Evolutionary conservation across 1,139 yeast species (phyloP), one percentile per base, ranked within the genome.

Genomic region (Hemisphaericaspora xylanilytica): DNA sequence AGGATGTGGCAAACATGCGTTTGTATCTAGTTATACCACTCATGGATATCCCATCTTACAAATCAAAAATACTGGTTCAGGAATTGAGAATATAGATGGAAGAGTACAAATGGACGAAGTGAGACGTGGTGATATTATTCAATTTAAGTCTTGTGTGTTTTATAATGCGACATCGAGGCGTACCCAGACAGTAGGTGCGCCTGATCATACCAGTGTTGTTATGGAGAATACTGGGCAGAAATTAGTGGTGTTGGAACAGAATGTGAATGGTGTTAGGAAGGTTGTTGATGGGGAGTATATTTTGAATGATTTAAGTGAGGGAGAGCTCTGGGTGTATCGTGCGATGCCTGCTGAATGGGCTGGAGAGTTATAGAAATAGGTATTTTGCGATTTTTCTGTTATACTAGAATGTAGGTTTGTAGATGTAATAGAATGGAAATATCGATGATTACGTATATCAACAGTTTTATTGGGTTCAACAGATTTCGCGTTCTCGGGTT

Each of bases 151-250:
- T 3, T 75, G 80, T 41, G 58, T 60, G 15, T 78, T 82, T 48
- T 60, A 59, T 51, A 59, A 51, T 53, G 59, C 39, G 33, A 55
- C 43, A 35, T 52, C 36, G 46, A 65, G 65, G 13, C 33, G 47
- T 3, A 57, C 59, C 1, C 57, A 54, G 40, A 61, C 62, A 2
- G 71, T 60, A 2, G 90, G 90, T 0, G 65, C 67, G 7, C 90
- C 90, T 2, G 78, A 82, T 54, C 90, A 83, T 53, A 83, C 90
- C 0, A 64, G 85, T 0, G 71, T 83, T 13, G 82, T 82, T 1
- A 51, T 73, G n/a, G 64, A 55, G 10, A 62, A 63, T 33, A 51
- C 48, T 1, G 60, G 58, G 1, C 65, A 58, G 4, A 53, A 47
- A 30, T 45, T 81, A 9, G 50, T 55, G 11, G 70, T 81, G n/a